Base-by-base conservation (phyloP, 75 land plant genomes). In the Selaginella tamariscina region DNA sequence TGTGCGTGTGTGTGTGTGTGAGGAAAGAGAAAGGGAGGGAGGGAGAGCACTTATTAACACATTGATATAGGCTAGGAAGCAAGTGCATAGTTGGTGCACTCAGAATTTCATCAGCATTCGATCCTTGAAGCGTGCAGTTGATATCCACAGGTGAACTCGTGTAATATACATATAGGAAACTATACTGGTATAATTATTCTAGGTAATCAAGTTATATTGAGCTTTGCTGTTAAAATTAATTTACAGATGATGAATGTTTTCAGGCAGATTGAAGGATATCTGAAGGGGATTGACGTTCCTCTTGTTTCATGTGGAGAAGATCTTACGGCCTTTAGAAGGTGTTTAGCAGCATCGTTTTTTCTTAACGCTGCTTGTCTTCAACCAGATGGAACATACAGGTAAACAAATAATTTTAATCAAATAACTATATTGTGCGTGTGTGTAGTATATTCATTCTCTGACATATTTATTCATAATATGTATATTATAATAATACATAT, bases 301-400 rank as follows among this genome's bases (percentile, higher is more conserved):
- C 30, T 84, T 33, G 30, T 78, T 57, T 86, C 95, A 29, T 92
- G 96, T 81, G 90, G 84, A 59, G 90, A 84, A 55, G 97, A 92
- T 63, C 73, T 80, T 81, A 75, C 77, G 44, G 82, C 73, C 70
- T 89, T 92, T 27, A 85, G 90, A 44, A 77, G 87, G 79, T 89
- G 97, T 64, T 81, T 92, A n/a, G 79, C 95, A 22, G 97, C 96
- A 29, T 74, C 96, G 1, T 92, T 92, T 59, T 92, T 89, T 68
- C 80, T 89, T 8, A 86, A 92, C 78, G 89, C 88, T 32, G 95
- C 97, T 39, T 28, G 80, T 32, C 76, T 68, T 54, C 90, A 89
- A 68, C 79, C 85, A 49, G 91, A 89, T 71, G 97, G 96, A 56
- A 81, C 81, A 26, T 92, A 92, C 77, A 89, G 87, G 97, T 89